These are phyloP conservation scores for Pecoramyces ruminantium DNA, from an alignment of 192 early-diverging fungal genomes.

Conservation along the genomic window DNA sequence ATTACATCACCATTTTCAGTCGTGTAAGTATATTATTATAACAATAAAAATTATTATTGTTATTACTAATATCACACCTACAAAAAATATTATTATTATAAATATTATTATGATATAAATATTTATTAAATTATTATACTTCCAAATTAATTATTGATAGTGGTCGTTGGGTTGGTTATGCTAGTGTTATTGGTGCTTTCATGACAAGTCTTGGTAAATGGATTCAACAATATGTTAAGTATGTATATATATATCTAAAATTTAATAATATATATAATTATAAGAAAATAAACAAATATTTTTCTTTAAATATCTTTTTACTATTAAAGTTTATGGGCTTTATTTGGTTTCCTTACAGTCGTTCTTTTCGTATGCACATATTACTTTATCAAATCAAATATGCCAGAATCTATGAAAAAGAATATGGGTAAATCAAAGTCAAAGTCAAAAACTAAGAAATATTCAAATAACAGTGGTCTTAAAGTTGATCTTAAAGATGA, in stretches of 20 bases:
- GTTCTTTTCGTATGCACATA: background rate
- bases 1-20: background rate
- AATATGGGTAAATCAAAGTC: background rate
- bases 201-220: background rate
- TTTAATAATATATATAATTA: no score
- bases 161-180: background rate
- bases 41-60: no score
- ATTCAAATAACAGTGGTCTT: background rate
- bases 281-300: no score
- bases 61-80: no score
- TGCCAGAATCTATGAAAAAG: background rate
- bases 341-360: background rate
- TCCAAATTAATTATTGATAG: background rate
- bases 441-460: background rate
- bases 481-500: background rate
- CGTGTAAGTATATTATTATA: background rate
- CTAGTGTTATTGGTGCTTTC: background rate
- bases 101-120: no score
- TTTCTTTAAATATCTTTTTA: no score
- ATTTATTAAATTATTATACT: no score
- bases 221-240: background rate
- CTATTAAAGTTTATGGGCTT: background rate
- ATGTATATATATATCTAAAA: background rate
- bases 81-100: no score
- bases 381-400: background rate